Evolutionary conservation across 371 early-diverging fungal genomes (phyloP).

Genomic region (Fennellomyces sp.): DNA sequence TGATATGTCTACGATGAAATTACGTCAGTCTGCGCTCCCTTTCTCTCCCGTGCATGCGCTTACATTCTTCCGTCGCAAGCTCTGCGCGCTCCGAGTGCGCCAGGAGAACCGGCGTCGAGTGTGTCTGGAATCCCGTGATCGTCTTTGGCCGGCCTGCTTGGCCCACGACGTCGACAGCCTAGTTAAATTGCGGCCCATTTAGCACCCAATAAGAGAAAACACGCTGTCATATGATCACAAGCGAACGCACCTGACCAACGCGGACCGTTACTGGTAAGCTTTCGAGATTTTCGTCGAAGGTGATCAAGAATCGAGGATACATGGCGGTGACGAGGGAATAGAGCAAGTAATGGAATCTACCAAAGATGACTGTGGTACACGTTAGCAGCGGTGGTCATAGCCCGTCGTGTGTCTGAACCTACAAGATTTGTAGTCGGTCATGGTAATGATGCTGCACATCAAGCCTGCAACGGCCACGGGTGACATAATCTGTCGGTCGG

Average conservation of each 20-base stretch:
- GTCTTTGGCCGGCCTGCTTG: constrained; percentile 99
- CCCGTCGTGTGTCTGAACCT: constrained; percentile 32
- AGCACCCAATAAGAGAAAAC: background rate
- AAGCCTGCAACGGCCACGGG: constrained; percentile 91
- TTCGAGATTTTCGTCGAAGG: constrained; percentile 87
- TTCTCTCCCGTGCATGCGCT: constrained; percentile 13
- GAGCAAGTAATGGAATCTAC: constrained; percentile 90
- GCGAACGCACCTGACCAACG: constrained; percentile 82
- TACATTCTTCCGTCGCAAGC: constrained; percentile 95
- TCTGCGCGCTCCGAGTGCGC: constrained; percentile 98
- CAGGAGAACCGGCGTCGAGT: constrained; percentile 96
- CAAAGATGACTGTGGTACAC: constrained; percentile 82
- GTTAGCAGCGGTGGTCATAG: too few relatives aligned
- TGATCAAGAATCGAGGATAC: constrained; percentile 97
- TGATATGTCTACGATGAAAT: constrained; percentile 54
- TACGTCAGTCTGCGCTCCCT: background rate
- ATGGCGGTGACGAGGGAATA: constrained; percentile 93
- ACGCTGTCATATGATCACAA: background rate
- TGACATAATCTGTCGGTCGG: constrained; percentile 89
- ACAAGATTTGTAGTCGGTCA: constrained; percentile 88
- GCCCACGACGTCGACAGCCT: constrained; percentile 98
- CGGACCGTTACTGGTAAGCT: constrained; percentile 85
- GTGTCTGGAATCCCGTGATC: constrained; percentile 98
- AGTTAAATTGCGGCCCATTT: background rate
- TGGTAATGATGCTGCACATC: constrained; percentile 85